phyloP scores from a whole-genome alignment of 2,329 filamentous ascomycete species.

The Nannizziopsis arthrosporioides region DNA sequence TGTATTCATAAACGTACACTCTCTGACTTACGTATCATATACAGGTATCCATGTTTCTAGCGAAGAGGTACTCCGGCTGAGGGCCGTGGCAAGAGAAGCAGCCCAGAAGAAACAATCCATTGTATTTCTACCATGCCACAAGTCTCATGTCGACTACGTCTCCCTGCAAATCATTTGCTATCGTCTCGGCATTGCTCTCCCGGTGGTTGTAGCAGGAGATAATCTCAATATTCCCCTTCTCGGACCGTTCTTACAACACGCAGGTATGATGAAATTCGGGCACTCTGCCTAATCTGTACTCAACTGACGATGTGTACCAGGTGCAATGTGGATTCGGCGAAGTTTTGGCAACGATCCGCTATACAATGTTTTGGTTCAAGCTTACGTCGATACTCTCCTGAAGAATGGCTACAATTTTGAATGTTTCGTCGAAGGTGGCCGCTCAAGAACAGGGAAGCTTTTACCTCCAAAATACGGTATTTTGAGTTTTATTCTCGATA shows the following conservation, averaged over 20 bases:
- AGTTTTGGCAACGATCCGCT: slow-evolving; percentile 86
- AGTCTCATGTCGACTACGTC: slow-evolving; percentile 93
- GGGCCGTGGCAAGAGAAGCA: slow-evolving; percentile 71
- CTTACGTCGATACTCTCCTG: slow-evolving; percentile 85
- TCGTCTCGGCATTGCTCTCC: slow-evolving; percentile 73
- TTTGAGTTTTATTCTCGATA: slow-evolving; percentile 80
- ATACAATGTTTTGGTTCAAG: slow-evolving; percentile 85
- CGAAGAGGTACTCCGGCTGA: slow-evolving; percentile 75
- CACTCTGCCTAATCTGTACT: too few relatives aligned
- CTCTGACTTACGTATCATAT: not conserved
- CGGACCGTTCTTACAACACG: slow-evolving; percentile 81
- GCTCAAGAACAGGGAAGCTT: slow-evolving; percentile 86
- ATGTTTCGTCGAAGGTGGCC: slow-evolving; percentile 92
- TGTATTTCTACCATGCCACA: slow-evolving; percentile 87
- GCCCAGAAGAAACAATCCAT: slow-evolving; percentile 85
- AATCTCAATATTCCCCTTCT: slow-evolving; percentile 91
- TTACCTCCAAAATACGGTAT: slow-evolving; percentile 93
- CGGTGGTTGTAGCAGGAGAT: slow-evolving; percentile 86
- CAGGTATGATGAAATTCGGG: slow-evolving; percentile 38
- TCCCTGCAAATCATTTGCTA: slow-evolving; percentile 93
- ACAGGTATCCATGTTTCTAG: slow-evolving; percentile 79
- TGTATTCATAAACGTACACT: not conserved
- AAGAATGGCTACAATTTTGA: slow-evolving; percentile 90
- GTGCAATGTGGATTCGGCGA: slow-evolving; percentile 89
- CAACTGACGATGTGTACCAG: slow-evolving; percentile 20